Evolutionary conservation across 352 stramenopile genomes (phyloP).

Genomic region (Globisporangium uncinulatum): DNA sequence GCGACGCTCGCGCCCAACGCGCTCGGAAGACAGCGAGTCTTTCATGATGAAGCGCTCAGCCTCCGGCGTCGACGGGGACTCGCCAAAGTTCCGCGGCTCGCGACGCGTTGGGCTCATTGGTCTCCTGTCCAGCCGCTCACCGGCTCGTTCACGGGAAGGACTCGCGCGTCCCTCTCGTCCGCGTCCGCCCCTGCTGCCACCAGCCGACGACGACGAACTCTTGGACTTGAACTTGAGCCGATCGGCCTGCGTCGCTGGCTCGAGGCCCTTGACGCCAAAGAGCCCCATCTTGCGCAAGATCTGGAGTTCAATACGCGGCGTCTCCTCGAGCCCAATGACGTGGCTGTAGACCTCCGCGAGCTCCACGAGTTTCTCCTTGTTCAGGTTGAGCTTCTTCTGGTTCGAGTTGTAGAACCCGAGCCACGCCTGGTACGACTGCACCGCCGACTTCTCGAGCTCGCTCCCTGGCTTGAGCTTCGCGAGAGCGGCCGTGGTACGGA

Average conservation of each 20-base stretch:
- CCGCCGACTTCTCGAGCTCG: conserved; percentile 78
- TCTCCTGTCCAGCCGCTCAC: not conserved
- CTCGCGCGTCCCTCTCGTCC: too few species aligned
- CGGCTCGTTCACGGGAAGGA: too few species aligned
- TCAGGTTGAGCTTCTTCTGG: conserved; percentile 31
- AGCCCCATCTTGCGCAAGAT: conserved; percentile 87
- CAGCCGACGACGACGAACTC: too few species aligned
- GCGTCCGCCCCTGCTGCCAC: conserved; percentile 2
- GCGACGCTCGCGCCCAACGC: not conserved
- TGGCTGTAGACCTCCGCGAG: conserved; percentile 66
- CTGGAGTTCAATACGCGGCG: conserved; percentile 82
- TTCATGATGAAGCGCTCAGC: conserved; percentile 11
- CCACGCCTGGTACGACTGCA: conserved; percentile 92
- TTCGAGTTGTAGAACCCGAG: conserved; percentile 91
- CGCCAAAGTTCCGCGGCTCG: conserved; percentile 14
- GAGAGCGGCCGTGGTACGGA: conserved; percentile 8
- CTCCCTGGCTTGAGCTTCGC: not conserved
- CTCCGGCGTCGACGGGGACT: conserved; percentile 4
- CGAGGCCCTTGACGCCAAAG: conserved; percentile 72
- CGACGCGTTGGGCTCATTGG: not conserved
- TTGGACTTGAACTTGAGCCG: conserved; percentile 14
- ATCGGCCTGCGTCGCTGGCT: conserved; percentile 12
- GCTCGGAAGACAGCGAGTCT: not conserved
- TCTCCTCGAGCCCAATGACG: conserved; percentile 53
- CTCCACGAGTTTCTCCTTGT: conserved; percentile 57